These are phyloP conservation scores for Vanilla planifolia DNA, from an alignment of 106 monocot genomes.

Conservation along the genomic window DNA sequence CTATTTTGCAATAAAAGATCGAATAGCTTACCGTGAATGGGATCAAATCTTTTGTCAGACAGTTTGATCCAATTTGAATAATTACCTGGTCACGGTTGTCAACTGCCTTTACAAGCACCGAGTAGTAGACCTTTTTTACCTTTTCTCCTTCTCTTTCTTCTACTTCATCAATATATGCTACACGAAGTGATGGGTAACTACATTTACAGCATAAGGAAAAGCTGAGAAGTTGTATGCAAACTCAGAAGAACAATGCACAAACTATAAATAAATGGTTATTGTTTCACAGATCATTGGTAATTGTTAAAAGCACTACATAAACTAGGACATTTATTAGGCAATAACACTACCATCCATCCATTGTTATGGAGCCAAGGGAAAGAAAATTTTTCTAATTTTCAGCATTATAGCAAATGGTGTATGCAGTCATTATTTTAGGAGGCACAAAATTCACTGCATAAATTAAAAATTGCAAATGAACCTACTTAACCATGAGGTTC, in stretches of 20 bases:
- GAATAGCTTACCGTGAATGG: neutral
- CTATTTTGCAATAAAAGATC: constrained; percentile 17
- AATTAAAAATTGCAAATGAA: neutral
- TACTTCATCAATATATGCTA: constrained; percentile 99
- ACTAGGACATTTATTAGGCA: too few relatives aligned
- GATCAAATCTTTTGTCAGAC: neutral
- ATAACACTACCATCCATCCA: too few relatives aligned
- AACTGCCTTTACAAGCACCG: constrained; percentile 95
- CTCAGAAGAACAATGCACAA: too few relatives aligned
- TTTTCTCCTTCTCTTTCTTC: constrained; percentile 86
- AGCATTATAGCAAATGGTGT: too few relatives aligned
- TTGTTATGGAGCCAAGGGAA: too few relatives aligned
- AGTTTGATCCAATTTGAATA: constrained; percentile 1
- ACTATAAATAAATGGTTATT: too few relatives aligned
- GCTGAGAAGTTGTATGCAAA: neutral
- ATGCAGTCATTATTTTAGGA: neutral
- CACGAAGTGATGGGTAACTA: constrained; percentile 88
- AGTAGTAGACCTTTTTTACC: constrained; percentile 92
- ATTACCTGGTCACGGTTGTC: constrained; percentile 93
- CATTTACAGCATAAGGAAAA: neutral
- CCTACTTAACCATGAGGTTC: constrained; percentile 41
- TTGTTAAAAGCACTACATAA: too few relatives aligned
- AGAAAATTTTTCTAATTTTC: too few relatives aligned
- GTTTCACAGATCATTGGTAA: too few relatives aligned
- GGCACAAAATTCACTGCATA: neutral